These are phyloP conservation scores for Capsicum pubescens DNA, from an alignment of 257 asterid genomes.

Conservation along the genomic window DNA sequence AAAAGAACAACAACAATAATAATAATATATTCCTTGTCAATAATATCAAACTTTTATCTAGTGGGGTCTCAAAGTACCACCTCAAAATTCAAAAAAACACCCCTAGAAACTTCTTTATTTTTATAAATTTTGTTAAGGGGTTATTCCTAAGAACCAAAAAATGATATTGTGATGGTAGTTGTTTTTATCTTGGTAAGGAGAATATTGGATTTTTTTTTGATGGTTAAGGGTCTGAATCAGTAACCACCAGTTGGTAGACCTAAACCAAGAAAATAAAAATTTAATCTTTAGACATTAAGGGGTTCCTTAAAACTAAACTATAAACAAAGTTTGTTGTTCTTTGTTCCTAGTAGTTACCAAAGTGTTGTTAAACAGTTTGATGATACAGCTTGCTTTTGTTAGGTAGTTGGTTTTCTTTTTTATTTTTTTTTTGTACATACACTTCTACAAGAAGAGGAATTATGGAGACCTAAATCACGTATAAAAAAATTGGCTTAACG, in stretches of 20 bases:
- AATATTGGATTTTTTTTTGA: constrained; percentile 24
- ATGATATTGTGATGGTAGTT: constrained; percentile 27
- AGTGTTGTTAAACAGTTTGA: constrained; percentile 28
- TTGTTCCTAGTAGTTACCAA: constrained; percentile 15
- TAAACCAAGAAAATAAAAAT: constrained; percentile 36
- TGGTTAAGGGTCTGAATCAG: constrained; percentile 46
- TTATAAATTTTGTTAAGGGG: constrained; percentile 2
- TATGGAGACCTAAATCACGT: too few species aligned
- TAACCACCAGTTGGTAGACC: constrained; percentile 93
- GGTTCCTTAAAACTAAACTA: constrained; percentile 17
- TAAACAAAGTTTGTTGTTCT: constrained; percentile 27
- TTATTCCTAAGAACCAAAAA: constrained; percentile 27
- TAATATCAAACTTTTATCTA: constrained; percentile 58
- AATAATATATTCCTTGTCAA: constrained; percentile 46
- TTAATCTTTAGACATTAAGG: constrained; percentile 44
- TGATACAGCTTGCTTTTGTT: constrained; percentile 24
- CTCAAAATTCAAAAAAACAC: constrained; percentile 32
- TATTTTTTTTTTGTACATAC: not conserved
- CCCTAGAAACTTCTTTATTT: constrained; percentile 33
- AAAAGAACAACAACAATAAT: not conserved
- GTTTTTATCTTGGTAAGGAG: constrained; percentile 37
- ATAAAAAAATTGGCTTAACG: too few species aligned
- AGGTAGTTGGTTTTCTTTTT: constrained; percentile 16
- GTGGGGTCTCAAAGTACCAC: constrained; percentile 57
- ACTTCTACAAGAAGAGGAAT: too few species aligned